These are phyloP conservation scores for Aspergillus arachidicola DNA, from an alignment of 2,329 filamentous ascomycete species.

Conservation along the genomic window DNA sequence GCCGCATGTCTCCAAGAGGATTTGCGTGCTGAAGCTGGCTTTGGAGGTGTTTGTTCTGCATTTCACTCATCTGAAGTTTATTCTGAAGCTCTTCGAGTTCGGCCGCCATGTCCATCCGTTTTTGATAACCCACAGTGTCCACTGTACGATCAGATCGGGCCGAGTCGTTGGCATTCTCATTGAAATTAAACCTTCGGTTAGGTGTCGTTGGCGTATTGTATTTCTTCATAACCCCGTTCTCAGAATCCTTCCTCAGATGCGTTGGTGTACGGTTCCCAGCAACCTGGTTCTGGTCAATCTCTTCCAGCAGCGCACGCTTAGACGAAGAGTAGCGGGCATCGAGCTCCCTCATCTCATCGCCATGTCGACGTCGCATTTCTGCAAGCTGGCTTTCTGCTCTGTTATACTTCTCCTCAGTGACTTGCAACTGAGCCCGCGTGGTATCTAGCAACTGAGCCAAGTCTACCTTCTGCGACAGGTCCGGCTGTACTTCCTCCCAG, in stretches of 20 bases:
- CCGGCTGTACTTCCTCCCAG: constrained; percentile 69
- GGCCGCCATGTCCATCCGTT: constrained; percentile 84
- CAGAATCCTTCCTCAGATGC: constrained; percentile 64
- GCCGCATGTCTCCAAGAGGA: constrained; percentile 61
- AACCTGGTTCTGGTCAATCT: constrained; percentile 82
- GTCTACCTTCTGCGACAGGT: constrained; percentile 69
- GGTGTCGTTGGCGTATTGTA: constrained; percentile 79
- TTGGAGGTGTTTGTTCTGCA: constrained; percentile 92
- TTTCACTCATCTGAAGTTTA: constrained; percentile 88
- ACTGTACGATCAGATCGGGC: constrained; percentile 81
- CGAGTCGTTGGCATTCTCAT: constrained; percentile 70
- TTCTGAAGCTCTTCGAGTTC: constrained; percentile 93
- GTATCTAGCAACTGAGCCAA: constrained; percentile 84
- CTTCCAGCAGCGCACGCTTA: constrained; percentile 77
- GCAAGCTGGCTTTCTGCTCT: constrained; percentile 82
- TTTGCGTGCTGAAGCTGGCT: constrained; percentile 76
- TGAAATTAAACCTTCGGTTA: constrained; percentile 68
- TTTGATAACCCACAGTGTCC: constrained; percentile 82
- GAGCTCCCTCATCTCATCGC: constrained; percentile 69
- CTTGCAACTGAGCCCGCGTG: constrained; percentile 81
- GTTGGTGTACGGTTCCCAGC: constrained; percentile 72
- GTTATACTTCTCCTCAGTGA: constrained; percentile 77
- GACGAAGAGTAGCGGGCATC: constrained; percentile 64
- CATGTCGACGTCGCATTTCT: constrained; percentile 73
- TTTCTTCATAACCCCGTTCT: constrained; percentile 56